Percentiles rank a stretch among this genome's conserved stretches.
Conservation (phyloP, 345 rosid species). For the Bruguiera gymnorhiza region DNA sequence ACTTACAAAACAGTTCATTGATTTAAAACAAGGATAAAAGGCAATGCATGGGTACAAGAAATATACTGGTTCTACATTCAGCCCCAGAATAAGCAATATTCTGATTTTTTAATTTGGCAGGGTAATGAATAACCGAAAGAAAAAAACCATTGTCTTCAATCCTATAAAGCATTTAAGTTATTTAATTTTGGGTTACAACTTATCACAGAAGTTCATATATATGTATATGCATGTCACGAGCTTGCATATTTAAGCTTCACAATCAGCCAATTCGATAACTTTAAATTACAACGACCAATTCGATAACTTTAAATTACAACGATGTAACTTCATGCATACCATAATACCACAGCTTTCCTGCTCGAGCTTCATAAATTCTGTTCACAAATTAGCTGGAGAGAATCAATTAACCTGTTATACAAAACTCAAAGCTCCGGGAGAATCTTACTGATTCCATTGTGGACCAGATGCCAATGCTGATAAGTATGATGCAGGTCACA, state of each 20-base stretch:
- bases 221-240: no score
- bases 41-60: no score
- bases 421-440: neutral
- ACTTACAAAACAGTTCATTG: no score
- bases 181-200: neutral
- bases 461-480: conserved; percentile 1
- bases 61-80: no score
- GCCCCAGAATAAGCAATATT: neutral
- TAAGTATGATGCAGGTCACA: neutral
- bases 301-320: neutral
- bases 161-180: neutral
- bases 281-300: conserved; percentile 2
- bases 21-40: no score
- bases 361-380: conserved; percentile 2
- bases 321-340: neutral
- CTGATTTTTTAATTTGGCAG: neutral
- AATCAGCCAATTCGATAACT: no score
- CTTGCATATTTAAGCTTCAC: no score
- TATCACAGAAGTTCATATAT: no score
- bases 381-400: neutral
- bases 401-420: neutral
- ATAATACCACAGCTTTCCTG: neutral
- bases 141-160: neutral
- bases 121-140: neutral
- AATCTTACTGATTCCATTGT: neutral